Percentiles rank a stretch among this genome's conserved stretches.
phyloP scores from a whole-genome alignment of 2,329 filamentous ascomycete genomes.

The Shiraia sp. region DNA sequence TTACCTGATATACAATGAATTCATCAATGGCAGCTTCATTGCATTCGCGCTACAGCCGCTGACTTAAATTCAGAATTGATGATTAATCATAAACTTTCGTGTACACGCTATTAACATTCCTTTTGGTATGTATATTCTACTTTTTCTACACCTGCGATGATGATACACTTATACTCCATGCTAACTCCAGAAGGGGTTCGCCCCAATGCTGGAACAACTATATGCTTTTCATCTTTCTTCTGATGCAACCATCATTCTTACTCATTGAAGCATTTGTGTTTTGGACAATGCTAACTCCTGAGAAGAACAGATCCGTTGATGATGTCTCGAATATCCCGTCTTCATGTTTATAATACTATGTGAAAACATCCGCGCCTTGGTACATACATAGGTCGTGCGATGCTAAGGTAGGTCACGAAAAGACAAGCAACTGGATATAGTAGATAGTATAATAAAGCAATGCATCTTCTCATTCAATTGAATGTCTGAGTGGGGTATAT shows the following conservation, averaged over 20 bases:
- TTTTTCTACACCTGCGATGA: slow-evolving; percentile 28
- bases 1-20: slow-evolving; percentile 37
- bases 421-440: no score
- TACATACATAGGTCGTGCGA: no score
- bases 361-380: no score
- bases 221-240: slow-evolving; percentile 48
- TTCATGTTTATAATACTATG: no score
- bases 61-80: slow-evolving; percentile 13
- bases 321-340: no score
- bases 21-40: slow-evolving; percentile 2
- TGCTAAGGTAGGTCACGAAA: no score
- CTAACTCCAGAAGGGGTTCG: slow-evolving; percentile 42
- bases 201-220: slow-evolving; percentile 40
- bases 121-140: no score
- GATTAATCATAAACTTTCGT: background rate
- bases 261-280: slow-evolving; percentile 1
- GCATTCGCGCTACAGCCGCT: slow-evolving; percentile 6
- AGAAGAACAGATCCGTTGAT: no score
- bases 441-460: no score
- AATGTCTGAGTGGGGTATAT: no score
- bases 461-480: no score
- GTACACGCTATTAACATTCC: slow-evolving; percentile 14
- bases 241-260: slow-evolving; percentile 24
- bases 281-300: slow-evolving; percentile 3
- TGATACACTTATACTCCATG: slow-evolving; percentile 44